Conservation (phyloP, 2,329 filamentous ascomycete species). For the Nemania sp. region DNA sequence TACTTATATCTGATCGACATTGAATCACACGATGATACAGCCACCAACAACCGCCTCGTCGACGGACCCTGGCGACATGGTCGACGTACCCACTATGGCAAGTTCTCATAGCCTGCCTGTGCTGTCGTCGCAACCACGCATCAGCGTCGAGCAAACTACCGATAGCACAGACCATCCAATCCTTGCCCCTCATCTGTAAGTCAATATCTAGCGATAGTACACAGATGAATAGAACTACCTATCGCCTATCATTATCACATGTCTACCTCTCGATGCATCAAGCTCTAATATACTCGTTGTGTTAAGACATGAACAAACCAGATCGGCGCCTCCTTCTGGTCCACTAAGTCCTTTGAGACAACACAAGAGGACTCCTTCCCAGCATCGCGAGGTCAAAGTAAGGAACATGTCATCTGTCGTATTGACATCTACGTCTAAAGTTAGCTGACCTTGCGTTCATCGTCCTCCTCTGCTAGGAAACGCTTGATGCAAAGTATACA, state of each 20-base stretch:
- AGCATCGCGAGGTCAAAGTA: constrained; percentile 70
- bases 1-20: no score
- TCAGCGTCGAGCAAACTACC: constrained; percentile 54
- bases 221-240: constrained; percentile 9
- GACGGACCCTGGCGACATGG: constrained; percentile 18
- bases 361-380: constrained; percentile 68
- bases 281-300: constrained; percentile 16
- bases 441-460: constrained; percentile 31
- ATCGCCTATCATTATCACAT: constrained; percentile 13
- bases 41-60: constrained; percentile 35
- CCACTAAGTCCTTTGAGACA: constrained; percentile 66
- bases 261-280: constrained; percentile 18
- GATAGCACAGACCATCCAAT: constrained; percentile 51
- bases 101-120: constrained; percentile 43
- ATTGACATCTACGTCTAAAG: constrained; percentile 5
- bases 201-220: constrained; percentile 51
- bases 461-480: constrained; percentile 71
- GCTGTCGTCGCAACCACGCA: constrained; percentile 55
- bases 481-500: constrained; percentile 87
- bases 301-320: constrained; percentile 47
- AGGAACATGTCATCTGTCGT: constrained; percentile 37
- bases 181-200: constrained; percentile 59
- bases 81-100: constrained; percentile 26
- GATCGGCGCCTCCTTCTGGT: constrained; percentile 59
- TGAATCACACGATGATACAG: constrained; percentile 42